Evolutionary conservation across 768 basidiomycete genomes (phyloP).

Genomic region (Rubroboletus satanas): DNA sequence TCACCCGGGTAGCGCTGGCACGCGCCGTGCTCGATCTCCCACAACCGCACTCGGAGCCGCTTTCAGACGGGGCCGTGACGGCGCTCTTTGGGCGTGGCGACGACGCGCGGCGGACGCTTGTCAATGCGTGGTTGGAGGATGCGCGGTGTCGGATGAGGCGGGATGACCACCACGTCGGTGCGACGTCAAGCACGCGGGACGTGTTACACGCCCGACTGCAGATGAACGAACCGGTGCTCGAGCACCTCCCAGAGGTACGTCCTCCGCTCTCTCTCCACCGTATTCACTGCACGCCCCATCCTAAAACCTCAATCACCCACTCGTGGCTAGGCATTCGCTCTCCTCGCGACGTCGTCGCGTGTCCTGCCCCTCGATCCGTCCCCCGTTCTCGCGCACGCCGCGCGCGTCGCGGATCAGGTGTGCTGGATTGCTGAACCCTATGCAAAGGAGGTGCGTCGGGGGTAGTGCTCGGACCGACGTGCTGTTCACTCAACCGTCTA

Average conservation of each 20-base stretch:
- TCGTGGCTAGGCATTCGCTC: constrained; percentile 59
- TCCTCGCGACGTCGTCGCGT: constrained; percentile 53
- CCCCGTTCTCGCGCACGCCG: constrained; percentile 59
- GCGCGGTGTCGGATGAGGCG: constrained; percentile 51
- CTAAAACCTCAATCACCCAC: too few relatives aligned
- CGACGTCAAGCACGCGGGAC: constrained; percentile 38
- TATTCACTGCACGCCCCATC: neutral
- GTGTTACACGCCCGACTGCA: constrained; percentile 54
- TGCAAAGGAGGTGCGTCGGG: constrained; percentile 51
- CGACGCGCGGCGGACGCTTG: constrained; percentile 57
- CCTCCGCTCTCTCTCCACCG: neutral
- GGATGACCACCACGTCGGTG: neutral
- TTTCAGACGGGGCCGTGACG: constrained; percentile 67
- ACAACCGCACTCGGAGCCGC: constrained; percentile 49
- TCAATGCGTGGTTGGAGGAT: constrained; percentile 72
- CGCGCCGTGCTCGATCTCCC: constrained; percentile 56
- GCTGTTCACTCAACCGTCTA: constrained; percentile 23
- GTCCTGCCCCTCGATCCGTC: constrained; percentile 53
- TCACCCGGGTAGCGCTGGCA: constrained; percentile 67
- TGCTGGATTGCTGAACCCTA: constrained; percentile 55
- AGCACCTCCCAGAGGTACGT: constrained; percentile 63
- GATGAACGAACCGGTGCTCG: constrained; percentile 65
- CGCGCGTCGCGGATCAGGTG: constrained; percentile 63
- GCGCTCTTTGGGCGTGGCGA: constrained; percentile 72
- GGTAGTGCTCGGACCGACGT: neutral